These are phyloP conservation scores for Syzygium aqueum DNA, from an alignment of 345 rosid genomes.

Conservation along the genomic window DNA sequence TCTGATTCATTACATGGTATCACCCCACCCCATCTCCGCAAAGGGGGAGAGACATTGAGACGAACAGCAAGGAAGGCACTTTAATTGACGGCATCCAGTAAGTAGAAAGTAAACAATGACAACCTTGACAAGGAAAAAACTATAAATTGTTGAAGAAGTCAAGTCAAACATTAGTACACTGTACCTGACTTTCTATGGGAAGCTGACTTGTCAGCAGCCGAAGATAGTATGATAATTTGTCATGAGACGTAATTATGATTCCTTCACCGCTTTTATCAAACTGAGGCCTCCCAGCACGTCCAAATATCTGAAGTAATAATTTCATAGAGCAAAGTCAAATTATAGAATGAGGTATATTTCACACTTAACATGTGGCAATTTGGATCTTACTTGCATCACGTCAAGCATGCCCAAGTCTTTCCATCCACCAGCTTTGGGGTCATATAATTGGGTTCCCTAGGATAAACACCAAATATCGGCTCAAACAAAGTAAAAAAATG, in stretches of 20 bases:
- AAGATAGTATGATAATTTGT: constrained; percentile 83
- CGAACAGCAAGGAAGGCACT: background rate
- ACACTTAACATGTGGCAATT: background rate
- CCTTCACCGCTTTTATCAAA: constrained; percentile 99
- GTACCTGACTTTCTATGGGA: constrained; percentile 98
- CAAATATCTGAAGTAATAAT: constrained; percentile 61
- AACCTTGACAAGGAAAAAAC: background rate
- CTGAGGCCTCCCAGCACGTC: constrained; percentile 99
- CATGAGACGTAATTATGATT: constrained; percentile 94
- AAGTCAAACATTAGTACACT: background rate
- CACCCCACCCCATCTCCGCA: background rate
- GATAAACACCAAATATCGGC: constrained; percentile 3
- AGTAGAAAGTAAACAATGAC: background rate
- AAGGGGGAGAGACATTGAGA: background rate
- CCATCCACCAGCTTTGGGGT: constrained; percentile 99
- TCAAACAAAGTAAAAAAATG: background rate
- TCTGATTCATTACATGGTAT: background rate
- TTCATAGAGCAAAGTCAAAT: background rate
- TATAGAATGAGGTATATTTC: background rate
- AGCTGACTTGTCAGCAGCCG: constrained; percentile 92
- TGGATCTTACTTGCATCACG: constrained; percentile 77
- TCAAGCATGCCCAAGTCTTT: constrained; percentile 97
- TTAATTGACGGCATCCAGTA: background rate
- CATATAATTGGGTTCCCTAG: constrained; percentile 93
- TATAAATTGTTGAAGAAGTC: background rate